Evolutionary conservation across 352 stramenopile species (phyloP).

Genomic region (Thalassiosira ordinaria): DNA sequence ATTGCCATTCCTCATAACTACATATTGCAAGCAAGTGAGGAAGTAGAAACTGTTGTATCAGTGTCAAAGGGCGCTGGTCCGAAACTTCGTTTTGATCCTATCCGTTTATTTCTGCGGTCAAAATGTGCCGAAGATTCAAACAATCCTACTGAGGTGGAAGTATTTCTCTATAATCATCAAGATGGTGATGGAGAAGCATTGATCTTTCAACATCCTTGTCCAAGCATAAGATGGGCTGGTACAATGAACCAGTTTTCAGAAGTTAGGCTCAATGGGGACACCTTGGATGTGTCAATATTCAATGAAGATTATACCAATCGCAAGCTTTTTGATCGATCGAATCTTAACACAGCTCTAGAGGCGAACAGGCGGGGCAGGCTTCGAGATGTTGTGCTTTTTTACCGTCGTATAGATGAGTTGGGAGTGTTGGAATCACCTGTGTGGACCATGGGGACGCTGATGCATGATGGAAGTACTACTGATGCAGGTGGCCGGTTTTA

Average conservation of each 20-base stretch:
- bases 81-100: not conserved
- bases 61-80: not conserved
- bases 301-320: constrained; percentile 3
- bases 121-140: not conserved
- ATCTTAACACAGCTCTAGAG: not conserved
- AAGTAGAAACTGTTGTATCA: not conserved
- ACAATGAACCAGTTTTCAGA: not conserved
- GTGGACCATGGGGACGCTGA: not conserved
- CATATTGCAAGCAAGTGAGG: not conserved
- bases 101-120: not conserved
- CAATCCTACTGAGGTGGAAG: not conserved
- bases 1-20: not conserved
- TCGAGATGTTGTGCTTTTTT: not conserved
- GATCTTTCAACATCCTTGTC: not conserved
- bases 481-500: not conserved
- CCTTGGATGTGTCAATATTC: not conserved
- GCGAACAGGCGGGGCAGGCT: not conserved
- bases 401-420: not conserved
- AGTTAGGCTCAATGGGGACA: not conserved
- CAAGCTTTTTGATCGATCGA: not conserved
- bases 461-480: not conserved
- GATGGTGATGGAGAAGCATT: not conserved
- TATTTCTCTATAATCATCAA: not conserved
- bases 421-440: too few species aligned
- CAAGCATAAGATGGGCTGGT: not conserved